These are phyloP conservation scores for Pseudozyma thailandica DNA, from an alignment of 1,284 basidiomycete species.

Conservation along the genomic window DNA sequence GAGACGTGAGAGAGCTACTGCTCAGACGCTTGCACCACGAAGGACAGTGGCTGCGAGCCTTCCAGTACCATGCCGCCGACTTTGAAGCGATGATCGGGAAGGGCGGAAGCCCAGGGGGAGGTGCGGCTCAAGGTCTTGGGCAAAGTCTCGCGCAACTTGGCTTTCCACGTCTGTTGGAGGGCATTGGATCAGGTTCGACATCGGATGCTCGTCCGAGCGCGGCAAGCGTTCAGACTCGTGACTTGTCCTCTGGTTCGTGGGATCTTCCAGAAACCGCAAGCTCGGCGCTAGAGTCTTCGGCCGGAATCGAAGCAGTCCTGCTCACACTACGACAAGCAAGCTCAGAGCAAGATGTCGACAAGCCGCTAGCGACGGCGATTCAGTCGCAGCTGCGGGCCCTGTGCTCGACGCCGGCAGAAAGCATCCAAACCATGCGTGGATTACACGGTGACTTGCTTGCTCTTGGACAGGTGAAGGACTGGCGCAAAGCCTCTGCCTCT, in stretches of 20 bases:
- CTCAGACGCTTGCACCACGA: conserved; percentile 90
- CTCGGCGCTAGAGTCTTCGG: conserved; percentile 39
- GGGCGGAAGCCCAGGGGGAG: background rate
- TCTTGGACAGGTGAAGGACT: conserved; percentile 43
- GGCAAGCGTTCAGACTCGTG: too few species aligned
- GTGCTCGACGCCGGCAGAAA: conserved; percentile 33
- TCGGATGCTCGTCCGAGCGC: too few species aligned
- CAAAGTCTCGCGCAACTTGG: conserved; percentile 80
- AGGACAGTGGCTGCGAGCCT: conserved; percentile 87
- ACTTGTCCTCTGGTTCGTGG: too few species aligned
- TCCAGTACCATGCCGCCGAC: conserved; percentile 86
- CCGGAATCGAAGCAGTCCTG: conserved; percentile 80
- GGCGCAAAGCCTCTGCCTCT: conserved; percentile 24
- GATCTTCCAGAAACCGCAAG: conserved; percentile 71
- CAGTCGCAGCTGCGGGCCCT: conserved; percentile 41
- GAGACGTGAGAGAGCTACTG: conserved; percentile 81
- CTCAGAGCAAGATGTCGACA: conserved; percentile 21
- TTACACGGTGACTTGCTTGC: conserved; percentile 43
- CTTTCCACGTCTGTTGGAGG: conserved; percentile 81
- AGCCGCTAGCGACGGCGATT: conserved; percentile 21
- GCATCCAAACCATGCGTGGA: conserved; percentile 23
- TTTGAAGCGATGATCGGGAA: conserved; percentile 71
- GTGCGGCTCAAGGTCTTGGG: conserved; percentile 8
- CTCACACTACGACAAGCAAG: conserved; percentile 73
- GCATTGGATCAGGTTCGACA: conserved; percentile 17